A percentile compares a stretch with the other conserved stretches of the same genome.
These are phyloP conservation scores for Gaillardinia entomophila DNA, from an alignment of 805 yeast genomes.

Conservation along the genomic window DNA sequence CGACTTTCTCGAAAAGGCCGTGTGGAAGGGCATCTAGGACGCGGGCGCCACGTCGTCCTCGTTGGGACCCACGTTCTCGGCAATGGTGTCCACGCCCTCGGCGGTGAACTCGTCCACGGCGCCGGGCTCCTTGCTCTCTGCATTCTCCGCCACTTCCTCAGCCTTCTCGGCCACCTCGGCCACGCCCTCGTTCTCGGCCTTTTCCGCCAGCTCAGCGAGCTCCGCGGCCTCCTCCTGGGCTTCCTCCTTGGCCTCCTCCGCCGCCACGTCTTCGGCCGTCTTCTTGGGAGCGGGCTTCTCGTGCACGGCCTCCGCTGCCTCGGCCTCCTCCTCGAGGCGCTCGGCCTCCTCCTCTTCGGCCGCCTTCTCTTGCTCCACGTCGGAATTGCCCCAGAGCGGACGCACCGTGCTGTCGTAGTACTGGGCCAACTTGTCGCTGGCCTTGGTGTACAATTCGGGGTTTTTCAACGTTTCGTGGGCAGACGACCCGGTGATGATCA, in stretches of 20 bases:
- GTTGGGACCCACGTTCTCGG: no score
- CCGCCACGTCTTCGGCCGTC: background rate
- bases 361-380: background rate
- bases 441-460: slow-evolving; percentile 5
- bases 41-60: no score
- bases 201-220: no score
- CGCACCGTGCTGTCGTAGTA: slow-evolving; percentile 1
- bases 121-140: no score
- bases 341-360: background rate
- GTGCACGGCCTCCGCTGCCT: background rate
- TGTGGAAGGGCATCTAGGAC: slow-evolving; percentile 63
- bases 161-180: background rate
- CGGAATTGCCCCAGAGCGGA: background rate
- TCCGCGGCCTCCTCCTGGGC: background rate
- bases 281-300: no score
- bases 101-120: no score
- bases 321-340: background rate
- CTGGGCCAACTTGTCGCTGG: slow-evolving; percentile 6
- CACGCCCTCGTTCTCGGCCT: background rate
- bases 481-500: slow-evolving; percentile 21
- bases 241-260: background rate
- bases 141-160: no score
- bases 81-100: no score
- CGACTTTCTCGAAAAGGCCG: slow-evolving; percentile 61
- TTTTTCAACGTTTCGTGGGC: slow-evolving; percentile 19